Conservation (phyloP, 371 early-diverging fungal genomes). For the Zancudomyces culisetae region DNA sequence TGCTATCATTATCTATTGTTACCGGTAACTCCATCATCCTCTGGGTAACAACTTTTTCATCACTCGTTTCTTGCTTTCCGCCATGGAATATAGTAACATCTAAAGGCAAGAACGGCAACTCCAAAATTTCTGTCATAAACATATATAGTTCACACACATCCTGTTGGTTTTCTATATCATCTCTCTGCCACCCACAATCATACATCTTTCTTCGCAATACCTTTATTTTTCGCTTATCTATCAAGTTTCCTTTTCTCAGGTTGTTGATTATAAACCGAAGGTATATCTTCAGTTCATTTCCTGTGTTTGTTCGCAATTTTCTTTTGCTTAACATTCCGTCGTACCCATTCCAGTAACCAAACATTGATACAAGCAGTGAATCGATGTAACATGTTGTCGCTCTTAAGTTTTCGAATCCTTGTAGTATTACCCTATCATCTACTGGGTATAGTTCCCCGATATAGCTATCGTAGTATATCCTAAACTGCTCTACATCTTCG, state of each 20-base stretch:
- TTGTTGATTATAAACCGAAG: constrained; percentile 10
- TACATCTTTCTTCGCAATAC: constrained; percentile 8
- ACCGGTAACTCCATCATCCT: constrained; percentile 13
- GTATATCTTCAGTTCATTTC: constrained; percentile 9
- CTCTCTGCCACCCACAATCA: constrained; percentile 11
- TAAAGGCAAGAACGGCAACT: constrained; percentile 15
- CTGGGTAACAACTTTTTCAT: constrained; percentile 14
- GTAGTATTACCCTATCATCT: constrained; percentile 1
- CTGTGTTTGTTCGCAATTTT: constrained; percentile 6
- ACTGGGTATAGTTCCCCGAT: neutral
- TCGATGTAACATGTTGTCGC: constrained; percentile 16
- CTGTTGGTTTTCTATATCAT: constrained; percentile 7
- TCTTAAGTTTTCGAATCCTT: constrained; percentile 12
- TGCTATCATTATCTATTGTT: constrained; percentile 1
- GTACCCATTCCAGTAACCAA: constrained; percentile 10
- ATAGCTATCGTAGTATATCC: neutral
- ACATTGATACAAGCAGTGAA: constrained; percentile 11
- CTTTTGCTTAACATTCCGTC: constrained; percentile 14
- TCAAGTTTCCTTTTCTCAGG: constrained; percentile 11
- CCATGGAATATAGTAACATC: constrained; percentile 17
- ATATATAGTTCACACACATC: constrained; percentile 16
- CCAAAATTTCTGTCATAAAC: constrained; percentile 14
- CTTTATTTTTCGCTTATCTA: constrained; percentile 5
- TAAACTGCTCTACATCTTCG: no score
- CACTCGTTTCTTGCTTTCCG: constrained; percentile 10